These are phyloP conservation scores for Zygotorulaspora chibaensis DNA, from an alignment of 805 yeast genomes.

Conservation along the genomic window DNA sequence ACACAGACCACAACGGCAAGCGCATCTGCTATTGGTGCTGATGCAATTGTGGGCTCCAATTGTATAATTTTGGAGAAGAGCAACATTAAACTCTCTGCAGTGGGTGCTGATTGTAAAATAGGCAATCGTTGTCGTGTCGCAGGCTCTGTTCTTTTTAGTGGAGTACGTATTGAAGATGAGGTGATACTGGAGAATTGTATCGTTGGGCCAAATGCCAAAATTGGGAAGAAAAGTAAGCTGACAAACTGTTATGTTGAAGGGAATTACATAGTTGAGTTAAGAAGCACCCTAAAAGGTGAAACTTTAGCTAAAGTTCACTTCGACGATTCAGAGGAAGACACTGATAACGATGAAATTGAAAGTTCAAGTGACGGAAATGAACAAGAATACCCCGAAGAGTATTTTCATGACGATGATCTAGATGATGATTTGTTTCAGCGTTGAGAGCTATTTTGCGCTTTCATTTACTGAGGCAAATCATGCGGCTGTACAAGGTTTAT, in stretches of 20 bases:
- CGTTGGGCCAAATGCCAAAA: constrained; percentile 63
- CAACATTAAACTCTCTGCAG: constrained; percentile 77
- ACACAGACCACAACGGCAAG: constrained; percentile 23
- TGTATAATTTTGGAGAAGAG: constrained; percentile 77
- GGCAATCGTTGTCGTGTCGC: constrained; percentile 86
- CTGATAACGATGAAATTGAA: constrained; percentile 31
- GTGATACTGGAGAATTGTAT: constrained; percentile 76
- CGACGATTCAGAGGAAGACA: constrained; percentile 23
- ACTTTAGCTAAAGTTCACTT: constrained; percentile 41
- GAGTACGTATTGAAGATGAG: constrained; percentile 74
- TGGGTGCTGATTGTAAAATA: constrained; percentile 68
- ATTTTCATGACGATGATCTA: constrained; percentile 45
- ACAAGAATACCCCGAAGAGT: constrained; percentile 37
- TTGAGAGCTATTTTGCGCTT: not conserved
- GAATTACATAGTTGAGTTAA: constrained; percentile 58
- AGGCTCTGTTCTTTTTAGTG: constrained; percentile 75
- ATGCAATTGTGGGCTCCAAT: constrained; percentile 68
- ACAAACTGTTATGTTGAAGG: constrained; percentile 86
- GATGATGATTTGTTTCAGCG: constrained; percentile 65
- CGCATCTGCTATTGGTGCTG: constrained; percentile 77
- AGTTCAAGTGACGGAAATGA: constrained; percentile 33
- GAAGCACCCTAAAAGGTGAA: constrained; percentile 52
- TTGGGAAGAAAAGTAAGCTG: constrained; percentile 61
- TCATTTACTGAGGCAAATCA: not conserved
- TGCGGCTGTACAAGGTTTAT: not conserved